Percentiles rank a stretch among this genome's conserved stretches.
Evolutionary conservation across 768 basidiomycete species (phyloP).

Genomic region (Lactarius vividus): DNA sequence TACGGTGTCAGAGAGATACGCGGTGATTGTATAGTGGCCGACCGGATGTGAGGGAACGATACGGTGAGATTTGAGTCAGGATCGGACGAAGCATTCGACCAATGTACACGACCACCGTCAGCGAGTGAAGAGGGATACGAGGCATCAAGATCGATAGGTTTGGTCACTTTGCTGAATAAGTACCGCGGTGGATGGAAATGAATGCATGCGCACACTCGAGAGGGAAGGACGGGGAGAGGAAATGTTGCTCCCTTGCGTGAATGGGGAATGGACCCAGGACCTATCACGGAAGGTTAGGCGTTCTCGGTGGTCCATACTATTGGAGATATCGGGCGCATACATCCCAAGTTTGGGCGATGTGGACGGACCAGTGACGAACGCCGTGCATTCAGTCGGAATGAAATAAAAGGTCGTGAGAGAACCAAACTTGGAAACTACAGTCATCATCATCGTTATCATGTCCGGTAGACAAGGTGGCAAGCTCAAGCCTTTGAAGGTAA

Average conservation of each 20-base stretch:
- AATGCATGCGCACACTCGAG: slow-evolving; percentile 49
- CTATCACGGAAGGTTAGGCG: slow-evolving; percentile 35
- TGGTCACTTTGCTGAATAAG: slow-evolving; percentile 40
- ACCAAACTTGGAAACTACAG: background rate
- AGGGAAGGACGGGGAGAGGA: slow-evolving; percentile 74
- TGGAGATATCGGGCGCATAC: slow-evolving; percentile 50
- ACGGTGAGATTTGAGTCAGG: slow-evolving; percentile 51
- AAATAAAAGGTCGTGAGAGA: background rate
- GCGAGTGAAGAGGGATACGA: slow-evolving; percentile 69
- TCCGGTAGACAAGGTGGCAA: slow-evolving; percentile 78
- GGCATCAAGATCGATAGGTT: slow-evolving; percentile 47
- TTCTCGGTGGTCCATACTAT: background rate
- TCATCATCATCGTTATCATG: slow-evolving; percentile 38
- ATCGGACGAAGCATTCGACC: slow-evolving; percentile 48
- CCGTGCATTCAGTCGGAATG: background rate
- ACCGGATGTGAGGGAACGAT: slow-evolving; percentile 65
- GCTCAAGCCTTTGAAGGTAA: slow-evolving; percentile 81
- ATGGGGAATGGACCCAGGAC: slow-evolving; percentile 83
- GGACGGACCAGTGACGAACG: slow-evolving; percentile 1
- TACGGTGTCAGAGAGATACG: background rate
- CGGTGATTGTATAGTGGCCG: slow-evolving; percentile 21
- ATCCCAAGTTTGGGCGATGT: slow-evolving; percentile 46
- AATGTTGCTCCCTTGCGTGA: slow-evolving; percentile 81
- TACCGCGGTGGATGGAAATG: background rate
- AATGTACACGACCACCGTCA: slow-evolving; percentile 57